Percentiles rank a stretch among this genome's conserved stretches.
These are phyloP conservation scores for Jackrogersella minutella DNA, from an alignment of 495 filamentous ascomycete genomes.

Conservation along the genomic window DNA sequence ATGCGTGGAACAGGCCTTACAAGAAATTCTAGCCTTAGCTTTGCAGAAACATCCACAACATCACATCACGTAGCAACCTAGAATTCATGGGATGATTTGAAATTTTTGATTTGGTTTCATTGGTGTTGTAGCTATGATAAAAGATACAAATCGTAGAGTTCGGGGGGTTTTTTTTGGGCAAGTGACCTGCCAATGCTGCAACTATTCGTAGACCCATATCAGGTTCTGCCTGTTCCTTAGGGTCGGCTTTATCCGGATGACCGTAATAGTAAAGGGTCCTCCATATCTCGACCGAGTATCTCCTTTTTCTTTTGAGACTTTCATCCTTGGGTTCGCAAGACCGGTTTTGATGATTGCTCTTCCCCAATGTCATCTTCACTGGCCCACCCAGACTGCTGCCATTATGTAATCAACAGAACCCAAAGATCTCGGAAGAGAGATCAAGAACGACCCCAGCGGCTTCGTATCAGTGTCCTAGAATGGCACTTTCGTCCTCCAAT, in stretches of 20 bases:
- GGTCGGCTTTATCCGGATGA: conserved; percentile 3
- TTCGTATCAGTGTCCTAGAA: conserved; percentile 5
- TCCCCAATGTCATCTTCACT: background rate
- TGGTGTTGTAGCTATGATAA: conserved; percentile 36
- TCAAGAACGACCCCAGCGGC: conserved; percentile 7
- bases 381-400: conserved; percentile 9
- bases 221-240: conserved; percentile 19
- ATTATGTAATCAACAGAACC: conserved; percentile 32
- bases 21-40: background rate
- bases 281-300: background rate
- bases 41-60: background rate
- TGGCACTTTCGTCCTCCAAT: conserved; percentile 14
- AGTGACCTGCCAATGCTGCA: conserved; percentile 10
- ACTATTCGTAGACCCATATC: conserved; percentile 33
- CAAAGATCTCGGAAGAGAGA: conserved; percentile 9
- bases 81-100: conserved; percentile 4
- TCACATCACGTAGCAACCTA: background rate
- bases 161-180: conserved; percentile 23
- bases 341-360: background rate
- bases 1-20: background rate
- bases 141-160: conserved; percentile 39
- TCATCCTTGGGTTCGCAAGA: background rate
- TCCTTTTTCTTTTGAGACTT: background rate
- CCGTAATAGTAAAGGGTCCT: conserved; percentile 1
- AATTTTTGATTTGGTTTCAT: conserved; percentile 38